Conservation (phyloP, 2,329 filamentous ascomycete species). For the Phyllosticta citrichinensis region DNA sequence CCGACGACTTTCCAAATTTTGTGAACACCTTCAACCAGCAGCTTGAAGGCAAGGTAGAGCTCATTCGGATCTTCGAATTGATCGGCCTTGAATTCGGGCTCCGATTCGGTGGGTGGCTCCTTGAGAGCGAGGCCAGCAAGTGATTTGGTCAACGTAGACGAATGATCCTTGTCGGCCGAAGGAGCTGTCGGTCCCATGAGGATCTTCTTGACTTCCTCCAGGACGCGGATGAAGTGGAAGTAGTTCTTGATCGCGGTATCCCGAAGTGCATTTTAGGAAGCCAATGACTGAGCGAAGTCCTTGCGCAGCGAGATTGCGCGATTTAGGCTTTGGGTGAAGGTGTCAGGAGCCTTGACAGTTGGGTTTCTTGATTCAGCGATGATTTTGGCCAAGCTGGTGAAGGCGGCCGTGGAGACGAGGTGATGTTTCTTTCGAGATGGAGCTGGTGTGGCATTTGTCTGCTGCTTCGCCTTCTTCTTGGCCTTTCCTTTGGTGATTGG, state of each 20-base stretch:
- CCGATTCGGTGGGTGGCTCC: background rate
- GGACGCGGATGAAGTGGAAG: background rate
- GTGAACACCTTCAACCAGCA: background rate
- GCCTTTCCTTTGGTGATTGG: background rate
- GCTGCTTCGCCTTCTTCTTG: background rate
- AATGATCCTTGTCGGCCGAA: too few species aligned
- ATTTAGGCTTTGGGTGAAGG: background rate
- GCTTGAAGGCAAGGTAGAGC: background rate
- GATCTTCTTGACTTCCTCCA: background rate
- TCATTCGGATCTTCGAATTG: background rate
- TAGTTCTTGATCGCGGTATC: background rate
- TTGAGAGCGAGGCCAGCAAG: too few species aligned
- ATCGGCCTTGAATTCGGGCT: background rate
- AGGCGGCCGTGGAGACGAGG: background rate
- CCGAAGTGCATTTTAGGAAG: background rate
- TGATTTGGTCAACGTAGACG: too few species aligned
- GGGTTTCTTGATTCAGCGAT: background rate
- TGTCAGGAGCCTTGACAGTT: background rate
- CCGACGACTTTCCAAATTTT: conserved; percentile 13
- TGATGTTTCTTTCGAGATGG: background rate
- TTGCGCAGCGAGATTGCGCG: background rate
- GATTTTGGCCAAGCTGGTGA: background rate
- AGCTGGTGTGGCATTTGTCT: background rate
- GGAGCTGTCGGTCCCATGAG: too few species aligned
- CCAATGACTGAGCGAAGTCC: background rate